Evolutionary conservation across 2,329 filamentous ascomycete genomes (phyloP), one percentile per base, ranked within the genome.

Genomic region (Diaporthe australafricana): DNA sequence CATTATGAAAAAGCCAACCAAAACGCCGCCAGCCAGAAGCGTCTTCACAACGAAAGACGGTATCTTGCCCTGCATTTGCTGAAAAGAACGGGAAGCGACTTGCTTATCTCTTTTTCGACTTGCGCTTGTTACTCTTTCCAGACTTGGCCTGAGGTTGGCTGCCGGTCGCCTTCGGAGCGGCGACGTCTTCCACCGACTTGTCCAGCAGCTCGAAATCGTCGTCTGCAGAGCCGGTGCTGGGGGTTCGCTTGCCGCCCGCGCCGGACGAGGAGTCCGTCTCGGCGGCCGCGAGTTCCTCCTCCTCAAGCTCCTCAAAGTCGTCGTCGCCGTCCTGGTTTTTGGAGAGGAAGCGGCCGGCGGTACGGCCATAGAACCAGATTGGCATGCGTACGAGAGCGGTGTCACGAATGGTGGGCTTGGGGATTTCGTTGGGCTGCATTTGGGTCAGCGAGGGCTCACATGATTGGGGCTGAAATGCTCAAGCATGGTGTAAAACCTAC

Each of bases 371-470:
- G 70, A 90, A 80, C 89, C 92, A 97, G 69, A 91, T 79, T 0
- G 96, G 96, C 6, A 97, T 84, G 68, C 92, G 92, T 81, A 93
- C 89, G 55, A 98, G 87, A 73, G 95, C 91, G 0, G 96, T 99
- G 79, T 98, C 93, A 74, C 84, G 89, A 81, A 98, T 84, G 3
- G 92, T 93, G 1, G 96, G 96, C 75, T 87, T 85, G 55, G 88
- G 87, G 73, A 99, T 91, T 81, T 98, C 94, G 72, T 95, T 89
- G 78, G 90, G 90, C 93, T 96, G 74, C 65, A 42, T 8, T 20
- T 14, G 2, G 53, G 75, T 75, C 75, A 74, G 45, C 63, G 35
- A 42, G n/a, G 56, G 62, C n/a, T 30, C 35, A 11, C 7, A 22
- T 25, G 2, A 1, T 3, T 11, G 17, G 35, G 5, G 9, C 8